A percentile compares a stretch with the other conserved stretches of the same genome.
Evolutionary conservation across 768 basidiomycete genomes (phyloP).

Genomic region (Tulasnella sp.): DNA sequence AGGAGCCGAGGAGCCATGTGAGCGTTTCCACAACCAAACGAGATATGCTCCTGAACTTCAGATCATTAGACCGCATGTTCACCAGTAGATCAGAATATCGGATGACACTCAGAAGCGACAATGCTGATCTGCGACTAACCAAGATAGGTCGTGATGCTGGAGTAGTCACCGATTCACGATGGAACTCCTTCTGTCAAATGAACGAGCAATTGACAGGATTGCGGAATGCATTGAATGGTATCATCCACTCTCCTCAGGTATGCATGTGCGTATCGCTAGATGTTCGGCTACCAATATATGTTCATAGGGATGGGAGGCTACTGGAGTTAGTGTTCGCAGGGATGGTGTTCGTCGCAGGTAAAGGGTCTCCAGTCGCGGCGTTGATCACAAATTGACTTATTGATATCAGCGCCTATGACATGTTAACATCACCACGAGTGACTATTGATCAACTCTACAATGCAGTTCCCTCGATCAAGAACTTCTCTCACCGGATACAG

Average conservation of each 20-base stretch:
- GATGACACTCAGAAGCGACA: conserved; percentile 77
- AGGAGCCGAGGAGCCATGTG: conserved; percentile 85
- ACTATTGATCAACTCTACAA: conserved; percentile 31
- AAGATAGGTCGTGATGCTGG: conserved; percentile 39
- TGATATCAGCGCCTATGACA: conserved; percentile 51
- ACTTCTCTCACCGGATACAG: conserved; percentile 39
- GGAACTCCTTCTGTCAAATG: conserved; percentile 28
- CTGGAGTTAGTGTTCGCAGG: conserved; percentile 31
- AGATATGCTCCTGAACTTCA: background rate
- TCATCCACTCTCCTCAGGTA: conserved; percentile 34
- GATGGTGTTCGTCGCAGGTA: conserved; percentile 39
- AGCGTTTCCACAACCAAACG: conserved; percentile 21
- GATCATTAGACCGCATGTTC: conserved; percentile 70
- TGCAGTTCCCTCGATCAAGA: conserved; percentile 38
- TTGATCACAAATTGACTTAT: background rate
- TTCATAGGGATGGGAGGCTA: conserved; percentile 31
- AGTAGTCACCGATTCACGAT: conserved; percentile 34
- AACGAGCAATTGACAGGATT: conserved; percentile 28
- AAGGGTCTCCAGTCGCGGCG: background rate
- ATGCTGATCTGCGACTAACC: conserved; percentile 74
- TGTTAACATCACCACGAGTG: conserved; percentile 49
- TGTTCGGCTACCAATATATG: background rate
- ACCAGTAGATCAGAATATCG: conserved; percentile 84
- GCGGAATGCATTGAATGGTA: conserved; percentile 26
- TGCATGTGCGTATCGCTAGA: background rate